A percentile compares a stretch with the other conserved stretches of the same genome.
phyloP scores from a whole-genome alignment of 2,329 filamentous ascomycete genomes.

The Neoascochyta sp. region DNA sequence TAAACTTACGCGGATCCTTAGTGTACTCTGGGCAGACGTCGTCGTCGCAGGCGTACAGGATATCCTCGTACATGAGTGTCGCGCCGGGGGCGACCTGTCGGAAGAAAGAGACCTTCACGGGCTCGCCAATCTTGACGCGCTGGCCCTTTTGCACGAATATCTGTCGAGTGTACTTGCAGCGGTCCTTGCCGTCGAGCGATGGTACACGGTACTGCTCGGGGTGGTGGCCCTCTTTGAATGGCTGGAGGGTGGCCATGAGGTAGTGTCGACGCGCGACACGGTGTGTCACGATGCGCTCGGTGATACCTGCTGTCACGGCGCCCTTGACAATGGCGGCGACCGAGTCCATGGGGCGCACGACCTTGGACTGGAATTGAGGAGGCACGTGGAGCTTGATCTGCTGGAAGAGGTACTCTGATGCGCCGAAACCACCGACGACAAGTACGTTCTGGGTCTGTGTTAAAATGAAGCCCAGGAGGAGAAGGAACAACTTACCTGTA shows the following conservation, averaged over 20 bases:
- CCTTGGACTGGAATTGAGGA: slow-evolving; percentile 96
- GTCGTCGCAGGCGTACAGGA: slow-evolving; percentile 94
- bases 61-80: slow-evolving; percentile 99
- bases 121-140: slow-evolving; percentile 97
- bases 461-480: background rate
- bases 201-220: slow-evolving; percentile 97
- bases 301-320: slow-evolving; percentile 95
- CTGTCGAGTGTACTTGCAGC: slow-evolving; percentile 97
- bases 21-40: slow-evolving; percentile 98
- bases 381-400: slow-evolving; percentile 98
- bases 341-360: slow-evolving; percentile 97
- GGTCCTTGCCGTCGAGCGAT: slow-evolving; percentile 91
- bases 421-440: slow-evolving; percentile 96
- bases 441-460: slow-evolving; percentile 68
- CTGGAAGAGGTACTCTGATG: slow-evolving; percentile 97
- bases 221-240: slow-evolving; percentile 98
- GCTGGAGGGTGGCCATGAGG: slow-evolving; percentile 97
- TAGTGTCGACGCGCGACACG: slow-evolving; percentile 97
- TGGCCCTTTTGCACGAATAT: slow-evolving; percentile 99
- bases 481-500: slow-evolving; percentile 68
- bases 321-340: slow-evolving; percentile 98
- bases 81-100: slow-evolving; percentile 94
- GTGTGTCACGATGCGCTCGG: slow-evolving; percentile 92
- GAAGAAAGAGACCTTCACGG: slow-evolving; percentile 98
- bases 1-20: slow-evolving; percentile 90